Percentiles rank a stretch among this genome's conserved stretches.
These are phyloP conservation scores for Neckera pumila DNA, from an alignment of 225 moss, liverwort and hornwort genomes.

Conservation along the genomic window DNA sequence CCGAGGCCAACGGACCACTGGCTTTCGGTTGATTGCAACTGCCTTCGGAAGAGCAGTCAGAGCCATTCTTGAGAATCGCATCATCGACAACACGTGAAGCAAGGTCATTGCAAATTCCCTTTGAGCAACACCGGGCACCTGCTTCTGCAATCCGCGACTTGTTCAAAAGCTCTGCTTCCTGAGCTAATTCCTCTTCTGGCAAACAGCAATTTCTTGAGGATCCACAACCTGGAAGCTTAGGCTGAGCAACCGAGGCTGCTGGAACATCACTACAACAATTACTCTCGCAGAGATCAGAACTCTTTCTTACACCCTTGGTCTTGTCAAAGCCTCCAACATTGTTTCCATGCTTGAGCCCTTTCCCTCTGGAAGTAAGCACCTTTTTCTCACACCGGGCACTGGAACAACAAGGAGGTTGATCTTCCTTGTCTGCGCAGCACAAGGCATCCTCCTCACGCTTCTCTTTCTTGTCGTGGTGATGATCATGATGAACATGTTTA, in stretches of 20 bases:
- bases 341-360: conserved; percentile 15
- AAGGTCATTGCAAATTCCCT: not conserved
- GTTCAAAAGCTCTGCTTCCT: not conserved
- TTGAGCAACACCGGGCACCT: conserved; percentile 4
- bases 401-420: conserved; percentile 32
- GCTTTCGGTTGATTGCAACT: not conserved
- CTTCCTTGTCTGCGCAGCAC: conserved; percentile 32
- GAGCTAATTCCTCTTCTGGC: not conserved
- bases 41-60: not conserved
- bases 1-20: not conserved
- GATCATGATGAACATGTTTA: conserved; percentile 8
- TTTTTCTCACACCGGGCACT: conserved; percentile 45
- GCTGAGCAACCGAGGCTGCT: not conserved
- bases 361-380: conserved; percentile 34
- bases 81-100: not conserved
- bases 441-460: conserved; percentile 27
- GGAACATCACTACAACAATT: conserved; percentile 17
- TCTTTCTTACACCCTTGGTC: conserved; percentile 12
- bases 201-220: conserved; percentile 12
- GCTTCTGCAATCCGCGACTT: not conserved
- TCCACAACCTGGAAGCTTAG: conserved; percentile 9
- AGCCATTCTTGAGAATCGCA: not conserved
- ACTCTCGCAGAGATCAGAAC: conserved; percentile 9
- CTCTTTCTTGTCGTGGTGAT: conserved; percentile 36
- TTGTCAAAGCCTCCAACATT: conserved; percentile 9